Base-by-base conservation (phyloP, 768 basidiomycete species). In the Boletus patriciae region DNA sequence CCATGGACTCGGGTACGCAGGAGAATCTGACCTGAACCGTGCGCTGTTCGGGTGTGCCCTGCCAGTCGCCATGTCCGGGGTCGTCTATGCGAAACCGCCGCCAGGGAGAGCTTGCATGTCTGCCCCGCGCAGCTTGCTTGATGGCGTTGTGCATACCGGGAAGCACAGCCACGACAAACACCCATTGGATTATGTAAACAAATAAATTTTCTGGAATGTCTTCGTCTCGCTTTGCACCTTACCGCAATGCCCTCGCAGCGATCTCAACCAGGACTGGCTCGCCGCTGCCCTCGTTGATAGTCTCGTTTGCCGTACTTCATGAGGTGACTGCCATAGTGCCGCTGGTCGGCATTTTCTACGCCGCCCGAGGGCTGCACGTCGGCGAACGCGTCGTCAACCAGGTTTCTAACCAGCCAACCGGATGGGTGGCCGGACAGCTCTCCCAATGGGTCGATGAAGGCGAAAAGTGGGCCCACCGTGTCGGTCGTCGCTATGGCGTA, bases 301-400 rank as follows among this genome's bases (percentile, higher is more conserved):
- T 90, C 41, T 92, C 93, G 0, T 96, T 97, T 61, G 85, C 82
- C 6, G 73, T 94, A 51, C 77, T 97, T 3, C 94, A 97, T 66
- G 94, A 97, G 67, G 60, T 92, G 12, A 94, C 92, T 0, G 92
- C 94, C 0, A 66, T 94, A 49, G 77, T 84, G 0, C 92, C 94
- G 3, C 78, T 94, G 29, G 80, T 87, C 5, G 81, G 84, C 36
- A 68, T 90, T 38, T 96, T 93, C 70, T 92, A 84, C 66, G 76
- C 78, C 0, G 84, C 91, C 10, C 77, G 87, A 34, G 69, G 80
- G 6, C 62, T 90, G 1, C 89, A 88, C 3, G 69, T 90, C 23
- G 94, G 94, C 0, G 85, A 88, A 51, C 74, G 71, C 38, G 70
- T 92, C 55, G 82, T 93, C 27, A 67, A 73, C 21, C 67, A 73